phyloP scores from a whole-genome alignment of 352 stramenopile species.

The Pythium periplocum region DNA sequence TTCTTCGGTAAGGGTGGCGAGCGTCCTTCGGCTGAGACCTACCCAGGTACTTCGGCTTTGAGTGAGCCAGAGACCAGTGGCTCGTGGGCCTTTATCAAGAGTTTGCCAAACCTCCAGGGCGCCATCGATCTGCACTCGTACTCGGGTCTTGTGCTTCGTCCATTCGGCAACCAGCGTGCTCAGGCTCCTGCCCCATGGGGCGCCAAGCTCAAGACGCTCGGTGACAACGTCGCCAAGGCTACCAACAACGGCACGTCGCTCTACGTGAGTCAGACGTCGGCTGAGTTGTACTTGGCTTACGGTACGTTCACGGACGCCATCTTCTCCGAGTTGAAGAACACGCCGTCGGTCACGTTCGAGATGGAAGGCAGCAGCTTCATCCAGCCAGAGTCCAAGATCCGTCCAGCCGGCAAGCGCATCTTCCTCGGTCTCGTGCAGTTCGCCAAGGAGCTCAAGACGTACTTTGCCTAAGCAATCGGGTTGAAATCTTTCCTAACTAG shows the following conservation, averaged over 20 bases:
- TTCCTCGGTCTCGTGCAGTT: conserved; percentile 25
- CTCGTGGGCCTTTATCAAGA: conserved; percentile 12
- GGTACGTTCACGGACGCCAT: conserved; percentile 28
- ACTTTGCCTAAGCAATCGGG: conserved; percentile 12
- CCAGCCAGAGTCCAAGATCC: conserved; percentile 18
- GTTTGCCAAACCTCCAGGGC: conserved; percentile 8
- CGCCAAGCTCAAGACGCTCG: conserved; percentile 23
- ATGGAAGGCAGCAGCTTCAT: conserved; percentile 28
- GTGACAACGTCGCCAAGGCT: conserved; percentile 19
- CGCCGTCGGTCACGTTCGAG: conserved; percentile 28
- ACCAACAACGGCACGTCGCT: conserved; percentile 9
- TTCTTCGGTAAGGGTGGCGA: conserved; percentile 19
- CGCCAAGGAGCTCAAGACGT: conserved; percentile 18
- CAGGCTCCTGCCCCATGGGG: conserved; percentile 19
- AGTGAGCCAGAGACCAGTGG: conserved; percentile 21
- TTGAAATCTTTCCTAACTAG: not conserved
- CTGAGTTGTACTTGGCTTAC: conserved; percentile 28
- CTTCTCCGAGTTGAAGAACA: conserved; percentile 25
- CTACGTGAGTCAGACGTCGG: conserved; percentile 21
- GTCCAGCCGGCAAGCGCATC: conserved; percentile 18
- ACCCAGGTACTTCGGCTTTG: conserved; percentile 16
- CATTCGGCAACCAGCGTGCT: conserved; percentile 20
- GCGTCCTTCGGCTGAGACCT: conserved; percentile 17
- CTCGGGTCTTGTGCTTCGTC: conserved; percentile 23
- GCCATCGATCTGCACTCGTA: conserved; percentile 28